Evolutionary conservation across 768 basidiomycete genomes (phyloP).

Genomic region (Lactarius deliciosus): DNA sequence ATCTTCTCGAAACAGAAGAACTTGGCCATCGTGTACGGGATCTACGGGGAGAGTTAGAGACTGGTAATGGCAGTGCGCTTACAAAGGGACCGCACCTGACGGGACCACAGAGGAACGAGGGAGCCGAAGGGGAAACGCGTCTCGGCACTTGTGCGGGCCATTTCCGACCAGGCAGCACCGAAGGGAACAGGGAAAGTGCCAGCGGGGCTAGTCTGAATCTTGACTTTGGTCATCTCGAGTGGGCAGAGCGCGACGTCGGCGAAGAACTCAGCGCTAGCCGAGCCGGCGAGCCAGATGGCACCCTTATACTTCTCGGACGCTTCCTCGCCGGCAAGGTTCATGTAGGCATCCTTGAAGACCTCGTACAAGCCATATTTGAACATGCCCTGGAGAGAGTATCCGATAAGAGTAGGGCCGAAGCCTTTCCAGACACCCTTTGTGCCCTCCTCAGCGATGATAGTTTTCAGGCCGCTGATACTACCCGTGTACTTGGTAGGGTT

Average conservation of each 20-base stretch:
- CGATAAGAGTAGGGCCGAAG: conserved; percentile 88
- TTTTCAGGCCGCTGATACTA: conserved; percentile 56
- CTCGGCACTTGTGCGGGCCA: conserved; percentile 63
- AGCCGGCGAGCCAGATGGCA: conserved; percentile 90
- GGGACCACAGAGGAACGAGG: conserved; percentile 83
- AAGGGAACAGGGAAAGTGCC: conserved; percentile 81
- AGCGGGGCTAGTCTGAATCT: conserved; percentile 74
- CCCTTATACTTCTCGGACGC: conserved; percentile 78
- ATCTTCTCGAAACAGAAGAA: conserved; percentile 96
- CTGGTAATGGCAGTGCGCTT: not conserved
- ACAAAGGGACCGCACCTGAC: conserved; percentile 55
- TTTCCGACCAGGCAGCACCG: conserved; percentile 67
- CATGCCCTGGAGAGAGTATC: conserved; percentile 94
- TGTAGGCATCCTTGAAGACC: conserved; percentile 91
- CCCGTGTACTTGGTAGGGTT: conserved; percentile 74
- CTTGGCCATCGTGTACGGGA: conserved; percentile 99
- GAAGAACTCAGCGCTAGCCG: conserved; percentile 93
- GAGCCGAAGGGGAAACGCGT: conserved; percentile 87
- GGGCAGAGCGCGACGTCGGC: conserved; percentile 96
- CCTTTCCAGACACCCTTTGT: conserved; percentile 90
- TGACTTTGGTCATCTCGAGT: conserved; percentile 91
- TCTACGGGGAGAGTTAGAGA: conserved; percentile 45
- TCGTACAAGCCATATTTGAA: conserved; percentile 99
- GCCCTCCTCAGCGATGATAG: conserved; percentile 79
- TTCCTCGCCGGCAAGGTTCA: conserved; percentile 88